Evolutionary conservation across 2,329 filamentous ascomycete species (phyloP), one percentile per base, ranked within the genome.

Genomic region (Trichoderma sp.): DNA sequence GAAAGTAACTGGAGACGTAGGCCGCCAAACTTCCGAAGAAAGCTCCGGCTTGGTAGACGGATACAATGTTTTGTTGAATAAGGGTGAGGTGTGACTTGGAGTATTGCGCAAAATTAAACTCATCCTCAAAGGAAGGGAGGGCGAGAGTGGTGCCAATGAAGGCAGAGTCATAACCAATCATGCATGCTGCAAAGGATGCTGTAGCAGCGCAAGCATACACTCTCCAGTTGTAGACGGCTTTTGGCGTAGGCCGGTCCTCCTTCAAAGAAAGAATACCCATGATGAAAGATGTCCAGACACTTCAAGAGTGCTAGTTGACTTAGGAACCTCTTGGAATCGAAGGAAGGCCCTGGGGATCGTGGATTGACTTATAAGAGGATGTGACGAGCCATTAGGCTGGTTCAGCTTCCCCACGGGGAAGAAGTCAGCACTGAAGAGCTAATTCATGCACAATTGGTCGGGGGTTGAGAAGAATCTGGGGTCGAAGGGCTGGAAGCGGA

Each of bases 91-190:
- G 59, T 29, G 71, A 64, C 31, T 18, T 38, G 21, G 60, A 56
- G 41, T 73, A 73, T 53, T 65, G 41, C 14, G 71, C 59, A 38
- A 73, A 73, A 4, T 65, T 73, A 31, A 73, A 73, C 71, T 73
- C 71, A 24, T 41, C 59, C 41, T 65, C 71, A 18, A 73, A 73
- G 1, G 71, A 73, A 38, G 71, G 71, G 71, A 73, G 71, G 18
- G 71, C 71, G 7, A 73, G 71, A 38, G 71, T 73, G 6, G 71
- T 73, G 60, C 71, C 71, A 16, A 73, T 73, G n/a, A 73, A 73
- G 41, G 71, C 71, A 64, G 71, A 73, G 60, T 73, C 71, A 16
- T 73, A 73, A 6, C 71, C 71, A 38, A 73, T 73, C 71, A 73
- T 50, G 31, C 71, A 73, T 65, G 71, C 60, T 38, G 71, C 71